Conservation (phyloP, 345 rosid species). For the Corchorus olitorius region DNA sequence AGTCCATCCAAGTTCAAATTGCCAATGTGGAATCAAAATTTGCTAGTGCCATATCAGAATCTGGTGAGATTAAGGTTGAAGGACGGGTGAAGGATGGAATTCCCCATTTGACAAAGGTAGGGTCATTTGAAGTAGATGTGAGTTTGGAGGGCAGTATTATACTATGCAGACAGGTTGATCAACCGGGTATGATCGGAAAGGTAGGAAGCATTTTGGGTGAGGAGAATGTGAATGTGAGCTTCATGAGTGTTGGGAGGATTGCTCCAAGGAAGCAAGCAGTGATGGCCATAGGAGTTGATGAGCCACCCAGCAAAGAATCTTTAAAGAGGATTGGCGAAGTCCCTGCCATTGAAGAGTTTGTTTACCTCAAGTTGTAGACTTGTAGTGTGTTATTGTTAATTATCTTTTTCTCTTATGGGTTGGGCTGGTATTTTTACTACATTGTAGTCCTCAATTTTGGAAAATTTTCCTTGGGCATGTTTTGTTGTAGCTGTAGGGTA, state of each 20-base stretch:
- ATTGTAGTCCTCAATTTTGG: constrained; percentile 32
- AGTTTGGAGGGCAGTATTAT: constrained; percentile 81
- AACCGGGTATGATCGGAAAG: constrained; percentile 79
- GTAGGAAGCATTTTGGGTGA: constrained; percentile 75
- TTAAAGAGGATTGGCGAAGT: constrained; percentile 67
- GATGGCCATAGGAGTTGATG: constrained; percentile 86
- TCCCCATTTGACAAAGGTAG: constrained; percentile 77
- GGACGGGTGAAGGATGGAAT: constrained; percentile 77
- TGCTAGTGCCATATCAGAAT: constrained; percentile 74
- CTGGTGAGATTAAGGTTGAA: constrained; percentile 72
- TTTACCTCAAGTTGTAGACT: constrained; percentile 65
- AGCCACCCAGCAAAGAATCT: constrained; percentile 56
- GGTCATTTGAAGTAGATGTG: constrained; percentile 77
- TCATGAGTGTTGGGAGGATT: constrained; percentile 88
- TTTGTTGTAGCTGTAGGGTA: constrained; percentile 17
- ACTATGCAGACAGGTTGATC: constrained; percentile 83
- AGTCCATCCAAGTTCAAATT: constrained; percentile 70
- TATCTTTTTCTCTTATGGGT: neutral
- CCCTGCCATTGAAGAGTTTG: constrained; percentile 73
- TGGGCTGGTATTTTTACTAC: constrained; percentile 17
- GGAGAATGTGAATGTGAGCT: constrained; percentile 79
- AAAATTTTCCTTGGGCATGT: constrained; percentile 7
- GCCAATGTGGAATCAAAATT: constrained; percentile 76
- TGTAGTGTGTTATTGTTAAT: neutral
- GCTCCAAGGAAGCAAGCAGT: constrained; percentile 83